These are phyloP conservation scores for Paecilomyces dactylethromorphus DNA, from an alignment of 2,329 filamentous ascomycete species.

Conservation along the genomic window DNA sequence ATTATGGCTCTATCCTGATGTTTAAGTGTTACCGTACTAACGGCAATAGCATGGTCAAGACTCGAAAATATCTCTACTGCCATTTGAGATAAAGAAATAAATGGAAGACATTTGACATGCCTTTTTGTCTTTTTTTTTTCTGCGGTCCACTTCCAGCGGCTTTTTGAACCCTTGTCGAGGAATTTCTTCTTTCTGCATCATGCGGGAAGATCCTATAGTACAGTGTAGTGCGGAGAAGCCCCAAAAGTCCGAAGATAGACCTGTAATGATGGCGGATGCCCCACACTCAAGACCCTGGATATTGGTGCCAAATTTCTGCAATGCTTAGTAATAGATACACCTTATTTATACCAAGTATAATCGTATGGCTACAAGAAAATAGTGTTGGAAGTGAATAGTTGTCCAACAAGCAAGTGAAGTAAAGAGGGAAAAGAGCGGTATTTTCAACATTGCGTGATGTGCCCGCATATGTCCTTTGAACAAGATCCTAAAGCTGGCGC, in stretches of 20 bases:
- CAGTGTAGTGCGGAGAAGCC: background rate
- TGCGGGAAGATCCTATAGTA: background rate
- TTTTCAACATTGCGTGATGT: background rate
- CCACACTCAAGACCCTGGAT: background rate
- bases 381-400: background rate
- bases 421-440: background rate
- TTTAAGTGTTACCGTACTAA: too few relatives aligned
- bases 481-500: background rate
- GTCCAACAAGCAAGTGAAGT: background rate
- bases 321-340: background rate
- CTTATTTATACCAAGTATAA: background rate
- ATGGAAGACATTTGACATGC: too few relatives aligned
- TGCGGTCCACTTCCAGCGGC: too few relatives aligned
- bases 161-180: background rate
- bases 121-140: too few relatives aligned
- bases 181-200: too few relatives aligned
- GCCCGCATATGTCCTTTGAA: background rate
- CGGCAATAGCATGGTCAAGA: too few relatives aligned
- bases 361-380: background rate
- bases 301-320: background rate
- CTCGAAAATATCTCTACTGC: too few relatives aligned
- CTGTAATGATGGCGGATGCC: background rate
- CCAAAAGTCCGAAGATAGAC: background rate
- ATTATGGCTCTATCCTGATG: too few relatives aligned
- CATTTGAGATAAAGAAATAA: too few relatives aligned